Base-by-base conservation (phyloP, 805 yeast genomes). In the Candida andamanensis region DNA sequence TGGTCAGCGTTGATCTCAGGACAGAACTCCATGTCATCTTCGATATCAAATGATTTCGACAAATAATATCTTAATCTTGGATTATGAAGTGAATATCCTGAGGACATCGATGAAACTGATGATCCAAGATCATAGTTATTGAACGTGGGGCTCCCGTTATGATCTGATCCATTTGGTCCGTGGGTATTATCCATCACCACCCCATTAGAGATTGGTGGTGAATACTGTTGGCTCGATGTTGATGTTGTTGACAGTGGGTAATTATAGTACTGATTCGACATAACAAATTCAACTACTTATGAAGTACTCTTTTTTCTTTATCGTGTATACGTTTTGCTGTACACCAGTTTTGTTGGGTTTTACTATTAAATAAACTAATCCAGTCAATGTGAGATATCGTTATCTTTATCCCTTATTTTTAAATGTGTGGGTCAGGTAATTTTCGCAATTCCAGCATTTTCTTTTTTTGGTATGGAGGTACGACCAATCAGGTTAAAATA, bases 21-120 rank as follows among this genome's bases (percentile, higher is more conserved):
- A 44, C 83, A 76, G 41, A 76, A 76, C 50, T 76, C 81, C 45
- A 76, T 49, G 49, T 76, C 83, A 46, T 76, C 83, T 45, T 76
- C 82, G 6, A 68, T 44, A 37, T 76, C 83, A 53, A 76, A 76
- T 19, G 77, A 74, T 43, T 76, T 76, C 15, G 78, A 72, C 18
- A 71, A 64, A 58, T 73, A 72, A 47, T 74, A 73, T 42, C 79
- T 60, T 24, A 77, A 71, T 25, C 80, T 55, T 15, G 70, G 69
- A 18, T 69, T 63, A 33, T 69, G 72, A 40, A 67, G 53, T 11
- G 69, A 53, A 39, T 61, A 61, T 21, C 44, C 35, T 15, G 51
- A 37, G 11, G 50, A 45, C 3, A 37, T 15, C 12, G 42, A 33
- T 6, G 41, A 33, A 12, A 32, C 22, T 8, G 39, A 33, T 4